These are phyloP conservation scores for Gymnopus androsaceus DNA, from an alignment of 1,284 basidiomycete genomes.

Conservation along the genomic window DNA sequence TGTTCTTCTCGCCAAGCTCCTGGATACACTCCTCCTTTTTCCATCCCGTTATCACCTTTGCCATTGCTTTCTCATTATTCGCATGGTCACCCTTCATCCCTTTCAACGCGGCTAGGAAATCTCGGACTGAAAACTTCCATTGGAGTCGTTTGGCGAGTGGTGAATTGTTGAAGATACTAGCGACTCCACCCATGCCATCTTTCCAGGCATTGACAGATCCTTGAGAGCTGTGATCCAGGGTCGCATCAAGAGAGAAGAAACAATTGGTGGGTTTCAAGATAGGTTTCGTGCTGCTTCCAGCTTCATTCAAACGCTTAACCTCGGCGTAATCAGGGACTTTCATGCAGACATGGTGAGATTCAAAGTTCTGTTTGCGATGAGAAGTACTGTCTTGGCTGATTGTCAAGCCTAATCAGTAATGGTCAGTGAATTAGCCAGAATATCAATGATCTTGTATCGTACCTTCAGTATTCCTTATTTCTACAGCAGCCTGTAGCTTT, in stretches of 20 bases:
- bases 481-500: slow-evolving; percentile 16
- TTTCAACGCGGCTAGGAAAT: slow-evolving; percentile 15
- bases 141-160: slow-evolving; percentile 11
- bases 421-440: not conserved
- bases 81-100: slow-evolving; percentile 19
- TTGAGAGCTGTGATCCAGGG: slow-evolving; percentile 15
- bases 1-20: slow-evolving; percentile 11
- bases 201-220: slow-evolving; percentile 7
- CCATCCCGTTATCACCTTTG: not conserved
- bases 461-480: slow-evolving; percentile 15
- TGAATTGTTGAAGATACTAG: slow-evolving; percentile 12
- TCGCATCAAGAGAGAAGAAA: slow-evolving; percentile 16
- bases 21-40: slow-evolving; percentile 6
- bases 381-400: slow-evolving; percentile 15
- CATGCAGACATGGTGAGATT: slow-evolving; percentile 9
- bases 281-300: not conserved
- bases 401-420: slow-evolving; percentile 3
- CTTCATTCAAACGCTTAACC: not conserved
- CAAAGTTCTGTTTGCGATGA: slow-evolving; percentile 14
- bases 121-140: not conserved
- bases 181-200: not conserved
- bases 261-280: not conserved
- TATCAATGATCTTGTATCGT: not conserved
- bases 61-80: slow-evolving; percentile 12
- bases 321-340: slow-evolving; percentile 3